These are phyloP conservation scores for Bolboschoenus planiculmis DNA, from an alignment of 176 grass and related monocot genomes.

Conservation along the genomic window DNA sequence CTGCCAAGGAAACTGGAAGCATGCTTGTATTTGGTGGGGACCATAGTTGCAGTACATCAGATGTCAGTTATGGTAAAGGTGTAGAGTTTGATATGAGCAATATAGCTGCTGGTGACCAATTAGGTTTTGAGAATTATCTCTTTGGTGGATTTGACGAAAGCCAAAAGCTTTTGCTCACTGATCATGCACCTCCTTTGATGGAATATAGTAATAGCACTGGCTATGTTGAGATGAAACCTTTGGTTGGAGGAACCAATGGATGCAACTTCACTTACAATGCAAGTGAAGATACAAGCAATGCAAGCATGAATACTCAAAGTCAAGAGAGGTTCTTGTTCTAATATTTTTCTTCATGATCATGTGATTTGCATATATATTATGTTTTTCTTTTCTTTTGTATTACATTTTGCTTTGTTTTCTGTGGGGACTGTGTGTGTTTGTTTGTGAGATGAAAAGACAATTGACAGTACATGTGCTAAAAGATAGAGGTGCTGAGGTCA, in stretches of 20 bases:
- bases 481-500: slow-evolving; percentile 17
- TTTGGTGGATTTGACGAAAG: slow-evolving; percentile 23
- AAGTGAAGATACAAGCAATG: background rate
- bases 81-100: slow-evolving; percentile 19
- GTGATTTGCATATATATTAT: slow-evolving; percentile 25
- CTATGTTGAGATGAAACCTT: slow-evolving; percentile 32
- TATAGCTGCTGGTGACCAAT: background rate
- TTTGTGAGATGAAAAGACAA: slow-evolving; percentile 19
- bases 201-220: slow-evolving; percentile 6
- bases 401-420: slow-evolving; percentile 16
- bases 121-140: slow-evolving; percentile 26
- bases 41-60: slow-evolving; percentile 23
- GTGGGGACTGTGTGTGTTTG: background rate
- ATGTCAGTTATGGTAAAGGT: slow-evolving; percentile 13
- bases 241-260: background rate
- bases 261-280: slow-evolving; percentile 23
- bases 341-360: background rate
- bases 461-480: slow-evolving; percentile 31
- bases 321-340: slow-evolving; percentile 23
- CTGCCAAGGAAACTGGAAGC: background rate
- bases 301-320: slow-evolving; percentile 9
- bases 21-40: slow-evolving; percentile 35
- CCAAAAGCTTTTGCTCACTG: slow-evolving; percentile 20
- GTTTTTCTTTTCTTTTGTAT: slow-evolving; percentile 8
- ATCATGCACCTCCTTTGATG: background rate